Conservation (phyloP, 495 filamentous ascomycete species). For the Cercophora newfieldiana region DNA sequence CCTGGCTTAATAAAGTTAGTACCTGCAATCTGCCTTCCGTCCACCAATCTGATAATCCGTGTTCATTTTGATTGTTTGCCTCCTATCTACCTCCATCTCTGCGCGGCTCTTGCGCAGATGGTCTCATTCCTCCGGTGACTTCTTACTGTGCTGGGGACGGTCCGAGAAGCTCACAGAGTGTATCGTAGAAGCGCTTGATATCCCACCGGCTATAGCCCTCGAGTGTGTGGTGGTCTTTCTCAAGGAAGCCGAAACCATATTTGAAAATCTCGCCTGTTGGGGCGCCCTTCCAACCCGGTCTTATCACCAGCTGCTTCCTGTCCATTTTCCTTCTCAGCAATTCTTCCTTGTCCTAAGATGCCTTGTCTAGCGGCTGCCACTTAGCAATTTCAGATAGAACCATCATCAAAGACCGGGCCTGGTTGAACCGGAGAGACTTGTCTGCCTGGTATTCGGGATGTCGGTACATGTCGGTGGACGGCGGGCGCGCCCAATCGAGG, state of each 20-base stretch:
- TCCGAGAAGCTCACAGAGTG: conserved; percentile 14
- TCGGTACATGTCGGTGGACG: conserved; percentile 16
- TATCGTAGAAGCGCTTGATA: conserved; percentile 15
- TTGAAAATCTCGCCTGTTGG: too few species aligned
- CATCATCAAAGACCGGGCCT: conserved; percentile 15
- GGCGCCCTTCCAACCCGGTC: conserved; percentile 10
- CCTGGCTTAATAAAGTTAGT: too few species aligned
- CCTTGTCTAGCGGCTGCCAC: conserved; percentile 13
- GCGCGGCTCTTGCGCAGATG: conserved; percentile 6
- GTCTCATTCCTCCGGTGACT: conserved; percentile 5
- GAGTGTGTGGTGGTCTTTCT: too few species aligned
- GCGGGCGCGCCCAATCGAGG: conserved; percentile 15
- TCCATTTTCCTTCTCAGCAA: conserved; percentile 16
- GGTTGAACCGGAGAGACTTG: conserved; percentile 15
- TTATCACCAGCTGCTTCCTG: conserved; percentile 15
- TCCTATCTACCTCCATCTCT: conserved; percentile 4
- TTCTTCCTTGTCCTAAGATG: conserved; percentile 3
- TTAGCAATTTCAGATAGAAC: conserved; percentile 14
- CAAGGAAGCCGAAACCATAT: too few species aligned
- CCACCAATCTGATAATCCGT: too few species aligned
- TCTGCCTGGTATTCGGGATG: conserved; percentile 16
- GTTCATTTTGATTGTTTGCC: too few species aligned
- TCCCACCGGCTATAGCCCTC: conserved; percentile 11
- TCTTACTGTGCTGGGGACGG: conserved; percentile 14
- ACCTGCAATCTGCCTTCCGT: too few species aligned